Base-by-base conservation (phyloP, 306 rosid genomes). In the Abrus precatorius region DNA sequence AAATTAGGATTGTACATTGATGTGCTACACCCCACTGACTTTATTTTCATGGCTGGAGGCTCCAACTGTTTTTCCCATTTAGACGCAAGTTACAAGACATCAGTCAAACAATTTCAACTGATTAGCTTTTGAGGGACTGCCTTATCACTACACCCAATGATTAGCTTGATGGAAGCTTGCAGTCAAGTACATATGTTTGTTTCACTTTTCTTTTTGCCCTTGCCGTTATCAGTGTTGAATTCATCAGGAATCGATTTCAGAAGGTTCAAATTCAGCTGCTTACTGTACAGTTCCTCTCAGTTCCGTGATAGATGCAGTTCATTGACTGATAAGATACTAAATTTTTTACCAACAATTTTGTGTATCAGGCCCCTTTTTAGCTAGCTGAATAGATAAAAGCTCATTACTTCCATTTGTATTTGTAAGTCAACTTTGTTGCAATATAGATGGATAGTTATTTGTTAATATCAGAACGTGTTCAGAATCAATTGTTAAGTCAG, bases 261-360 rank as follows among this genome's bases (percentile, higher is more conserved):
- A 84, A 83, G 84, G 72, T 82, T 72, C 87, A 75, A 72, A 47
- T 69, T 83, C 82, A 66, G 69, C 80, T 80, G 83, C 86, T 55
- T 77, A 60, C 82, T 88, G 94, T 88, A 89, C 85, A 90, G 92
- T 73, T 74, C 84, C 62, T 78, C 84, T 65, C 50, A 76, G 66
- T 53, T 53, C 81, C 53, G 41, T 68, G 56, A 74, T 11, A 69
- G 66, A 66, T 70, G 48, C 74, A 45, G 69, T 80, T 70, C 80
- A 29, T 67, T 74, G 60, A 63, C 74, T 79, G 86, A 71, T 62
- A 71, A 49, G 72, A 72, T 20, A 67, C 79, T 48, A 49, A 13
- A 34, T 82, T 78, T 66, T 75, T 74, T 60, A 44, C 32, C 56
- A 52, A 33, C 47, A 61, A 28, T 85, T 77, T 78, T 85, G 61